These are phyloP conservation scores for Fragaria iinumae DNA, from an alignment of 306 rosid genomes.

Conservation along the genomic window DNA sequence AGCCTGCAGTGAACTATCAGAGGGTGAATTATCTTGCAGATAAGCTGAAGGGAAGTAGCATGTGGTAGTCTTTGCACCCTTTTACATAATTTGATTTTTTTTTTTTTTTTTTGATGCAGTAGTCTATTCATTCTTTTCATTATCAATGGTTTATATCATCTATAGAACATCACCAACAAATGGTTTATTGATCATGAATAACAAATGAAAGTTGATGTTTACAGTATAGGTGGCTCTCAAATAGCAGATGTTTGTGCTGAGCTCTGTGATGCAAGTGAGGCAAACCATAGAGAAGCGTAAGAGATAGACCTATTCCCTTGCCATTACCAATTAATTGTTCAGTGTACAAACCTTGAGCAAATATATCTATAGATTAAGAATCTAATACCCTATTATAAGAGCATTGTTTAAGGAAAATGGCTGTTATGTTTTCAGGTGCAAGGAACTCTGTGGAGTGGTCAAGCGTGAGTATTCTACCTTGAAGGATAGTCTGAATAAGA, in stretches of 20 bases:
- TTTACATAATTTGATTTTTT: not conserved
- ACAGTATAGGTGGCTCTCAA: not conserved
- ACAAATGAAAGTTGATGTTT: not conserved
- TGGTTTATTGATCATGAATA: not conserved
- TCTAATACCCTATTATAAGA: not conserved
- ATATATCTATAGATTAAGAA: not conserved
- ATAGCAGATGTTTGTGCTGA: not conserved
- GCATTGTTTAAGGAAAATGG: not conserved
- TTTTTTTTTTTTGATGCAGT: not conserved
- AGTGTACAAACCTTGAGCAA: not conserved
- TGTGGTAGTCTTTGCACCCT: not conserved
- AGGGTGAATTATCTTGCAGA: not conserved
- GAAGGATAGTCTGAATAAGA: not conserved
- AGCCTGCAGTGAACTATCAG: not conserved
- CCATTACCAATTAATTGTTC: not conserved
- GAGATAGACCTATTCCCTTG: not conserved
- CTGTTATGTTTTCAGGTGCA: not conserved
- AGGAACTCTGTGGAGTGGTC: not conserved
- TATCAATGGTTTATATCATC: not conserved
- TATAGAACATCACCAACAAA: not conserved
- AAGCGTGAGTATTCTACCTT: not conserved
- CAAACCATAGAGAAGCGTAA: not conserved
- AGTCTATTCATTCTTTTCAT: not conserved
- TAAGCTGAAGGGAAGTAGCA: slow-evolving; percentile 8
- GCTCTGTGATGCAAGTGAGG: not conserved